Base-by-base conservation (phyloP, 768 basidiomycete species). In the Leucosporidium yakuticum region DNA sequence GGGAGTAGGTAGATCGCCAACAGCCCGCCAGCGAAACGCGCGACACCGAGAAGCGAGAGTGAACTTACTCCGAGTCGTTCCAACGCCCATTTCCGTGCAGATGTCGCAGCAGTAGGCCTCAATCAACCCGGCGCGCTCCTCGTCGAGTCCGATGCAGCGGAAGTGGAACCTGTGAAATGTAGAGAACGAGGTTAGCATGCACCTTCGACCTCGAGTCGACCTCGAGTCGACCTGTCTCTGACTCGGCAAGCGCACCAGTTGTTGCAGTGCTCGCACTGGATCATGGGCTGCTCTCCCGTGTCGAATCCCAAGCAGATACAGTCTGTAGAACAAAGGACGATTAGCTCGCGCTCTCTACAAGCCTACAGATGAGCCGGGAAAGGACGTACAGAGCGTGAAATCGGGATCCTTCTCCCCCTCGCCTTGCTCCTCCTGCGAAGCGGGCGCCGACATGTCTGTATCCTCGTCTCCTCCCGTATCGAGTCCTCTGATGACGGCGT, bases 111-210 rank as follows among this genome's bases (percentile, higher is more conserved):
- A 69, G 64, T 75, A 76, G 4, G 73, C 68, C 44, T 75, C 84
- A 77, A 92, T 88, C 77, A 89, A 87, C 75, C 86, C 86, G 14
- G 90, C 90, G 71, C 86, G 83, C 60, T 82, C 79, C 71, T 85
- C 84, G 65, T 77, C 81, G 58, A 91, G 77, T 67, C 84, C 80
- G 15, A 91, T 82, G 79, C 90, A 92, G n/a, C 79, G 78, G 74
- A 91, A 91, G 78, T 92, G 90, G 78, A 85, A 90, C 90, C 90
- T 92, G 61, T 15, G 32, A n/a, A 14, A 49, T 20, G n/a, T n/a
- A n/a, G 5, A 17, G 58, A 15, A 25, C 23, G 31, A 44, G 27
- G 36, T 21, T 25, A 55, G 36, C n/a, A 1, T 60, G 39, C 36
- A 47, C 5, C 25, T 21, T 39, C n/a, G 20, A 36, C 15, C 15